A percentile compares a stretch with the other conserved stretches of the same genome.
Conservation (phyloP, 805 yeast genomes). For the Kodamaea kaohsiungensis region DNA sequence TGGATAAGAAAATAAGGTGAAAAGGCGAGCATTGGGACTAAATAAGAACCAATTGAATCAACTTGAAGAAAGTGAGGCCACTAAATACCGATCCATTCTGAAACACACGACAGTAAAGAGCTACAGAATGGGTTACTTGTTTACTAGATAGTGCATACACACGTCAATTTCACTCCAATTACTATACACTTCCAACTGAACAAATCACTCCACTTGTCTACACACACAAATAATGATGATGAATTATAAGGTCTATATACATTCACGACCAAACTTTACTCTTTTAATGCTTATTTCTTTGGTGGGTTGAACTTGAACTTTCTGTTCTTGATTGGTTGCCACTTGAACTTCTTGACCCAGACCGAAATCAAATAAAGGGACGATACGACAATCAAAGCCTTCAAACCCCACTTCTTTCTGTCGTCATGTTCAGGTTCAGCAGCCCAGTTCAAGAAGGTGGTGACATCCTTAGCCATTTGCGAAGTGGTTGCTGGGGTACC, state of each 20-base stretch:
- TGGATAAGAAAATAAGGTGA: not conserved
- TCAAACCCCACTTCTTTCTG: conserved; percentile 94
- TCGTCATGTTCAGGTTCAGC: conserved; percentile 98
- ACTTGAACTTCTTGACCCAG: conserved; percentile 96
- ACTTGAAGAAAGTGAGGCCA: too few relatives aligned
- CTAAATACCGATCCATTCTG: too few relatives aligned
- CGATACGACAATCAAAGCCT: conserved; percentile 80
- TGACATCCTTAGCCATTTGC: conserved; percentile 99
- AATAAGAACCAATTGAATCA: not conserved
- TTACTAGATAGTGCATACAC: not conserved
- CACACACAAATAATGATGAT: conserved; percentile 1
- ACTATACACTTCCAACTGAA: not conserved
- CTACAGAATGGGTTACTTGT: not conserved
- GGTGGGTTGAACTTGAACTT: conserved; percentile 93
- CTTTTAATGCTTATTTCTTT: conserved; percentile 44
- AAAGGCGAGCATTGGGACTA: not conserved
- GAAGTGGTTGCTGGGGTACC: conserved; percentile 98
- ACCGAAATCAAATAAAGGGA: conserved; percentile 78
- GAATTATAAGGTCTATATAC: conserved; percentile 5
- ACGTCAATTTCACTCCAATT: not conserved
- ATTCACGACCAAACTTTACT: conserved; percentile 4
- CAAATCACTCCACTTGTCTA: not conserved
- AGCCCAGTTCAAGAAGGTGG: conserved; percentile 96
- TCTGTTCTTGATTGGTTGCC: conserved; percentile 95
- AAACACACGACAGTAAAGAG: not conserved